Evolutionary conservation across 2,329 filamentous ascomycete species (phyloP), one percentile per base, ranked within the genome.

Genomic region (Apiospora marii): DNA sequence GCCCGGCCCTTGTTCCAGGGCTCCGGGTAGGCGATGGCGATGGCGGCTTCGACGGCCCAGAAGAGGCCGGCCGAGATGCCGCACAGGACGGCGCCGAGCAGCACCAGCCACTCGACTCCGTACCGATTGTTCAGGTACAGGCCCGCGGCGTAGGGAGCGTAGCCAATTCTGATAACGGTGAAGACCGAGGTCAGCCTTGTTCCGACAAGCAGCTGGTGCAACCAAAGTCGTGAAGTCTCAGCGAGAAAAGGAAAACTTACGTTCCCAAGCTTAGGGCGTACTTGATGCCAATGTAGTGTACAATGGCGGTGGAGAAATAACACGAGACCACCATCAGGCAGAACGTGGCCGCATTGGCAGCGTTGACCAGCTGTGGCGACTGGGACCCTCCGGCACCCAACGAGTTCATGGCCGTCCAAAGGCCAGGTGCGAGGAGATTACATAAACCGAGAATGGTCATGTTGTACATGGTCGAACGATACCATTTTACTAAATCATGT

Each of bases 41-140:
- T 93, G 0, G 92, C 92, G 0, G 91, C 91, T 81, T 94, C 92
- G 0, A 92, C 89, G 85, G 91, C 91, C 92, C 92, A 94, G 81
- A 94, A 94, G 0, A 94, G 85, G 0, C 92, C 92, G 0, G 92
- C 92, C 0, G 90, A 91, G 44, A 93, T 85, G 24, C 92, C 92
- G 74, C 92, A 94, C 0, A 92, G 83, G 0, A 91, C 91, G 0
- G 91, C 91, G 0, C 92, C 92, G 12, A 94, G 81, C 0, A 94
- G 85, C 0, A 91, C 87, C 13, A 94, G 86, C 92, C 92, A 94
- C 75, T 91, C 88, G 0, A 83, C 89, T 1, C 91, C 91, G 76
- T 87, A 94, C 0, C 92, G 87, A 78, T 93, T 94, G 81, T 94
- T 93, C 3, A 88, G 89, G 79, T 94, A 94, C 0, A 94, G 82